Evolutionary conservation across 2,329 filamentous ascomycete species (phyloP).

Genomic region (Colletotrichum sp.): DNA sequence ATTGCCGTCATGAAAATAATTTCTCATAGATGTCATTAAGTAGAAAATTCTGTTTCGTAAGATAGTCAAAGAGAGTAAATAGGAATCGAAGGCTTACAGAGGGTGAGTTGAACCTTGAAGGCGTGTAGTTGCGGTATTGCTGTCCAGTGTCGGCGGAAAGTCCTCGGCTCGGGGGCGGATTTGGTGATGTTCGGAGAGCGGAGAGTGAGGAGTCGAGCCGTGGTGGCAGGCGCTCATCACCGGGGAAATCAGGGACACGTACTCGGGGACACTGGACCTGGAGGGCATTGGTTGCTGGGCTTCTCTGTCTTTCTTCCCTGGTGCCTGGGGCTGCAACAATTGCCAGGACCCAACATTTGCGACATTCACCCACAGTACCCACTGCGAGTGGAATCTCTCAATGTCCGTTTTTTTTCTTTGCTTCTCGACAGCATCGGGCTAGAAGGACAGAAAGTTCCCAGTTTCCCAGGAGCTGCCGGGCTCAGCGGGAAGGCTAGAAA

Average conservation of each 20-base stretch:
- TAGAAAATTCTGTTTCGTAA: neutral
- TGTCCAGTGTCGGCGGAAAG: neutral
- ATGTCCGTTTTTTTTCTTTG: neutral
- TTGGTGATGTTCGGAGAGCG: neutral
- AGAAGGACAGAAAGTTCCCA: conserved; percentile 8
- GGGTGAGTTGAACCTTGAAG: neutral
- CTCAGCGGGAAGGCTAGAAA: neutral
- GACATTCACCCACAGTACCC: conserved; percentile 9
- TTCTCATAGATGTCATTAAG: neutral
- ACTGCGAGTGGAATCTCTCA: conserved; percentile 9
- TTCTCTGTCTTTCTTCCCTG: neutral
- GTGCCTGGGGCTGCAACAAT: neutral
- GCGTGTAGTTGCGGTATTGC: neutral
- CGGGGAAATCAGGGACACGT: conserved; percentile 1
- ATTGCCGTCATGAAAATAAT: neutral
- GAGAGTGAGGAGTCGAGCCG: neutral
- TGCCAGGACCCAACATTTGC: conserved; percentile 8
- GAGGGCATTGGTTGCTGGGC: neutral
- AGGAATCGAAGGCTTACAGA: neutral
- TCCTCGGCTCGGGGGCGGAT: conserved; percentile 4
- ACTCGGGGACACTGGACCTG: neutral
- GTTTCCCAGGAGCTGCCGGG: neutral
- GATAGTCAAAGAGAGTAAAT: neutral
- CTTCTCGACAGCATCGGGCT: neutral
- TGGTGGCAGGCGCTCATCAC: neutral